phyloP scores from a whole-genome alignment of 2,329 filamentous ascomycete genomes.

The Graphilbum sp. region DNA sequence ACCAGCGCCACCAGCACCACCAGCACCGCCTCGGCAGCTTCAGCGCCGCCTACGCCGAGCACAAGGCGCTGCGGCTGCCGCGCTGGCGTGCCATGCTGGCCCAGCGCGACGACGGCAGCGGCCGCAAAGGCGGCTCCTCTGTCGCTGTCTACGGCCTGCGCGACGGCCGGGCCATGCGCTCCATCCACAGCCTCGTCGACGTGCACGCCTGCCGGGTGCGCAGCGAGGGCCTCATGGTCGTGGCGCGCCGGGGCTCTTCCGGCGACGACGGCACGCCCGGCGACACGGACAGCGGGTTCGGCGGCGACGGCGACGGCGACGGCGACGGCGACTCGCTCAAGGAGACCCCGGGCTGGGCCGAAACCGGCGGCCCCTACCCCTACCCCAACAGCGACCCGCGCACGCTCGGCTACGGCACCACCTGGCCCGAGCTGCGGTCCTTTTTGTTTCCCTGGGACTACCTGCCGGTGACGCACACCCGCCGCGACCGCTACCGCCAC shows the following conservation, averaged over 20 bases:
- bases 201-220: conserved; percentile 7
- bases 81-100: conserved; percentile 8
- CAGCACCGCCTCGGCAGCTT: conserved; percentile 5
- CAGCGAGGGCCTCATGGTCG: conserved; percentile 9
- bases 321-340: neutral
- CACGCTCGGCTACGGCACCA: conserved; percentile 7
- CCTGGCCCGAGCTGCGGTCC: conserved; percentile 9
- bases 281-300: neutral
- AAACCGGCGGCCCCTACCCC: conserved; percentile 3
- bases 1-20: neutral
- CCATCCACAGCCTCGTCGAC: conserved; percentile 12
- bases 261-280: neutral
- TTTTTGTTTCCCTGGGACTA: conserved; percentile 10
- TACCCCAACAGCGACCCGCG: conserved; percentile 8
- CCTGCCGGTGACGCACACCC: conserved; percentile 4
- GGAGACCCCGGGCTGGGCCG: neutral
- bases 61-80: conserved; percentile 8
- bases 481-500: conserved; percentile 8
- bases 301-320: neutral
- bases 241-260: conserved; percentile 6
- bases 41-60: conserved; percentile 3
- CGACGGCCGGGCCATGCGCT: conserved; percentile 25
- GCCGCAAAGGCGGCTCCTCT: no score
- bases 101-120: conserved; percentile 10
- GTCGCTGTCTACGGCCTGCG: conserved; percentile 42